These are phyloP conservation scores for Trichoderma gamsii DNA, from an alignment of 495 filamentous ascomycete genomes.

Conservation along the genomic window DNA sequence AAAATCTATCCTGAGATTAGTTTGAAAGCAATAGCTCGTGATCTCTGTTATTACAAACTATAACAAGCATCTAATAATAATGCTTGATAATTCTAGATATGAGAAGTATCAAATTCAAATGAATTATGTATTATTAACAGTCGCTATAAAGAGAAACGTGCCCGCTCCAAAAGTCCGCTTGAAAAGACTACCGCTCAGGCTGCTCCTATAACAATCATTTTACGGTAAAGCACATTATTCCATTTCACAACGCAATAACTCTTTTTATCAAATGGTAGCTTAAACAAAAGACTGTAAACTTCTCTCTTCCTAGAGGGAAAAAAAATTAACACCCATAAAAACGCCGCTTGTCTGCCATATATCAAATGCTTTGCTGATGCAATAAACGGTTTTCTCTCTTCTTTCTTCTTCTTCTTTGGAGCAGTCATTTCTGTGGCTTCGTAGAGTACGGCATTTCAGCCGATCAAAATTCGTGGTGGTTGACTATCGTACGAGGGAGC, in stretches of 20 bases:
- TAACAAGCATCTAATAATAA: neutral
- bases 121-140: neutral
- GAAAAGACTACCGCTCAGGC: neutral
- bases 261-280: neutral
- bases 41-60: too few species aligned
- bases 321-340: neutral
- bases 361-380: constrained; percentile 4
- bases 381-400: neutral
- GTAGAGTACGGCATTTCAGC: neutral
- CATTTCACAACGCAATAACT: constrained; percentile 3
- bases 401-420: neutral
- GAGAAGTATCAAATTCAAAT: neutral
- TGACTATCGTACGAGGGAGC: constrained; percentile 5
- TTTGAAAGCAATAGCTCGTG: too few species aligned
- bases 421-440: neutral
- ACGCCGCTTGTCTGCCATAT: neutral
- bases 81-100: neutral
- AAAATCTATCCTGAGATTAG: neutral
- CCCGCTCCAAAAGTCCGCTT: neutral
- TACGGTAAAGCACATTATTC: neutral
- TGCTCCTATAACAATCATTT: neutral
- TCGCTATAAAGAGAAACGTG: neutral
- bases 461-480: constrained; percentile 7
- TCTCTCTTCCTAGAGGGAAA: neutral
- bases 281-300: neutral